These are phyloP conservation scores for Boletus patriciae DNA, from an alignment of 768 basidiomycete species.

Conservation along the genomic window DNA sequence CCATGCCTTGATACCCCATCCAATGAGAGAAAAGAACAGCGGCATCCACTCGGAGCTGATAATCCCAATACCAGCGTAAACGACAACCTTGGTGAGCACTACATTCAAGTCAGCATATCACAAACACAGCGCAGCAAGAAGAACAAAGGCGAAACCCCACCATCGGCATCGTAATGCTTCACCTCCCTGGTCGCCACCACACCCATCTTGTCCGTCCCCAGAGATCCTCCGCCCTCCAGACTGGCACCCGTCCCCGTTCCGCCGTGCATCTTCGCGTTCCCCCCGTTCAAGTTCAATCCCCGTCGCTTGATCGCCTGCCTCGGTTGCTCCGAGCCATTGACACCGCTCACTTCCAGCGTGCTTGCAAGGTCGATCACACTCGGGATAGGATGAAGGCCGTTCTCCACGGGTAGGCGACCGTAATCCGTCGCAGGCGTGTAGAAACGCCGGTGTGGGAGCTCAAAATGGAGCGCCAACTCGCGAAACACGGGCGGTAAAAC, in stretches of 20 bases:
- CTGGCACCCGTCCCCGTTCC: constrained; percentile 32
- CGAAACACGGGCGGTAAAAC: constrained; percentile 86
- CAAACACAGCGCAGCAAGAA: neutral
- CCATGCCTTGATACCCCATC: constrained; percentile 59
- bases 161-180: constrained; percentile 85
- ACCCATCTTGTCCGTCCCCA: constrained; percentile 34
- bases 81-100: constrained; percentile 90
- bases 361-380: constrained; percentile 78
- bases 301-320: constrained; percentile 30
- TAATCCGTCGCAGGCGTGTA: constrained; percentile 94
- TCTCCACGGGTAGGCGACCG: constrained; percentile 59
- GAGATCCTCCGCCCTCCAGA: constrained; percentile 24
- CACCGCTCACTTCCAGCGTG: constrained; percentile 40
- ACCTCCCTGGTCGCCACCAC: constrained; percentile 27
- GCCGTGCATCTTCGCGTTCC: constrained; percentile 7
- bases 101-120: neutral
- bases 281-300: constrained; percentile 9
- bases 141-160: constrained; percentile 42
- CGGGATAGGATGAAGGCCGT: constrained; percentile 69
- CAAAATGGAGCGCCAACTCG: constrained; percentile 60
- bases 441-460: constrained; percentile 80
- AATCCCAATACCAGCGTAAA: constrained; percentile 84
- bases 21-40: constrained; percentile 62
- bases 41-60: constrained; percentile 64
- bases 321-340: constrained; percentile 39